Conservation (phyloP, 345 rosid genomes). For the Rhodamnia argentea region DNA sequence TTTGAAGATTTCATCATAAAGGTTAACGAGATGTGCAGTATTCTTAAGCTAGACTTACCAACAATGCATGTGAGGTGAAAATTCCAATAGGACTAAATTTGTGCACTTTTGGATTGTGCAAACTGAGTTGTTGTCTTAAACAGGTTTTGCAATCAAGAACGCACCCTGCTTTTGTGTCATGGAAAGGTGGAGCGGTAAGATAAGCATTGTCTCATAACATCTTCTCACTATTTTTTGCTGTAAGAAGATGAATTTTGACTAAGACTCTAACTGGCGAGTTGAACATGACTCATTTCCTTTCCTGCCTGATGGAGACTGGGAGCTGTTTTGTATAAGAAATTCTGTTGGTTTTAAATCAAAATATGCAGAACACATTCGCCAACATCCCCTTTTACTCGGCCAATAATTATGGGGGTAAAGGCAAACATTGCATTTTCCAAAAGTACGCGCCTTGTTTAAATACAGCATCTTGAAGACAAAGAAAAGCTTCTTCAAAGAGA, state of each 20-base stretch:
- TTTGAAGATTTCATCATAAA: neutral
- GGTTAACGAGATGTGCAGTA: neutral
- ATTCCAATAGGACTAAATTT: neutral
- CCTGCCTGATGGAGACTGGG: neutral
- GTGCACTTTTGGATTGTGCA: neutral
- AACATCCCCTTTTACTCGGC: neutral
- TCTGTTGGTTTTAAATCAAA: neutral
- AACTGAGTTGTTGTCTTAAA: slow-evolving; percentile 13
- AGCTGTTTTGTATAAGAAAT: neutral
- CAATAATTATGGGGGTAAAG: neutral
- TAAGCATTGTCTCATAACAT: neutral
- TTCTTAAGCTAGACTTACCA: neutral
- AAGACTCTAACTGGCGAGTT: neutral
- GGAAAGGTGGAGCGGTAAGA: slow-evolving; percentile 94
- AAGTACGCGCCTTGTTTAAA: too few species aligned
- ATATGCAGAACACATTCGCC: neutral
- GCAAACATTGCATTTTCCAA: too few species aligned
- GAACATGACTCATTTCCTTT: neutral
- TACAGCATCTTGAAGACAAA: too few species aligned
- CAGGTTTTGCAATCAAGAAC: slow-evolving; percentile 78
- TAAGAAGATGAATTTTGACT: neutral
- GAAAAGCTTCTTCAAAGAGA: too few species aligned
- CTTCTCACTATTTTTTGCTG: neutral
- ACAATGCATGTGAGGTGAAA: neutral
- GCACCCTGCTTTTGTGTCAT: slow-evolving; percentile 48